Evolutionary conservation across 1,139 yeast genomes (phyloP), one percentile per base, ranked within the genome.

Genomic region (Nakaseomyces kungkrabaensis): DNA sequence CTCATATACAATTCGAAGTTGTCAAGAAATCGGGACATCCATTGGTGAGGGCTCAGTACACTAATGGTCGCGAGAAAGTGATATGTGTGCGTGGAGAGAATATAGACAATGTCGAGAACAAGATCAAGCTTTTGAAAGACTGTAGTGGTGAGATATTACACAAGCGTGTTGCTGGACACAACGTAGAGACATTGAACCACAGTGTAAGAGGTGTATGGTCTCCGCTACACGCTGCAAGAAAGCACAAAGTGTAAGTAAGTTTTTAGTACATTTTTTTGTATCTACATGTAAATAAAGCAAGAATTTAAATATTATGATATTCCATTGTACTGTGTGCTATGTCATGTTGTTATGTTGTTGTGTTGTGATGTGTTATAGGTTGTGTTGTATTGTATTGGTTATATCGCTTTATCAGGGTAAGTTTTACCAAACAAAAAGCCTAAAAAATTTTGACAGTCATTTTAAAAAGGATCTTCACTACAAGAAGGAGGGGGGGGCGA

Each of bases 161-260:
- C 56, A 81, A 81, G 63, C 58, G 60, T 50, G 78, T 85, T 54
- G 75, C 78, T 58, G 85, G 81, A 66, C 81, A 84, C 57, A 83
- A 85, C 58, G 97, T 92, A 42, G 77, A 80, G 66, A 83, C 95
- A 43, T 68, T 76, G 53, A 92, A 90, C 67, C 79, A 78, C 53
- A 83, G 95, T 48, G 92, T 92, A 17, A 84, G 99, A 75, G 99
- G 98, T 61, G 76, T 92, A 49, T 92, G 99, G 98, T 88, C 97
- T 47, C 98, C 98, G 51, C 75, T 92, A 73, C 97, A 92, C 66
- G 83, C 85, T 66, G 72, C 73, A 38, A 73, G 72, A 63, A 80
- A 95, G 70, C 82, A 78, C 71, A 82, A 76, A 63, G 77, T 87
- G 50, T 86, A 24, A 32, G 26, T 1, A 29, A 6, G 32, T 11